Evolutionary conservation across 352 stramenopile species (phyloP), one percentile per base, ranked within the genome.

Genomic region (Globisporangium parvum): DNA sequence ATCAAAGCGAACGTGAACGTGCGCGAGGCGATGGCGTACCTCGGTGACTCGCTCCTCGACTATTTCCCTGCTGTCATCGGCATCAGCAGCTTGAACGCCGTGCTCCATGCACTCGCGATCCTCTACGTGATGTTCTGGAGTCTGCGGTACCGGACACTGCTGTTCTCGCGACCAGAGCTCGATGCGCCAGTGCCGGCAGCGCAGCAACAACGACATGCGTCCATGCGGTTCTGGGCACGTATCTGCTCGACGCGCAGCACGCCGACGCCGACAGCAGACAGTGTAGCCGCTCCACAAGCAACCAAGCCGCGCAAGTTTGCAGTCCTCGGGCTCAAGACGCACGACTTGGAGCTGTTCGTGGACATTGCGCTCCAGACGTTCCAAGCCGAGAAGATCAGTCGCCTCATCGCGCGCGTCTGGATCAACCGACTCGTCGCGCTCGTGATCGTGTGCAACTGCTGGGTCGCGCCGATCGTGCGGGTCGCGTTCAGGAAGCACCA

Each of bases 401-500:
- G 12, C 17, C 44, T 62, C 18, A 56, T 66, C 47, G 28, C 54
- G n/a, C 39, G 31, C 42, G 31, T 35, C 31, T 69, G 52, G 65
- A 53, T 69, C 47, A 71, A 59, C 23, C 46, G 63, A 10, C 17
- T 68, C 11, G 55, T 53, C 21, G 21, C 53, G 17, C 8, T 49
- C 20, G 49, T 62, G n/a, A 41, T 71, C 12, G 55, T 69, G n/a
- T 21, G 55, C 18, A 69, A 71, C 49, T 71, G 65, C 46, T 68
- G 47, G 53, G 62, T 63, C 18, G 59, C 53, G 6, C 65, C 65
- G 12, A 21, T 69, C 8, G 15, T 65, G 21, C 37, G 65, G 15
- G 46, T 57, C 8, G 9, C 28, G 23, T 28, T 63, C 20, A 35
- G 23, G 0, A 44, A 11, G 8, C 61, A 21, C 14, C 61, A n/a